Evolutionary conservation across 495 filamentous ascomycete species (phyloP), one percentile per base, ranked within the genome.

Genomic region (Lasiosphaeria ovina): DNA sequence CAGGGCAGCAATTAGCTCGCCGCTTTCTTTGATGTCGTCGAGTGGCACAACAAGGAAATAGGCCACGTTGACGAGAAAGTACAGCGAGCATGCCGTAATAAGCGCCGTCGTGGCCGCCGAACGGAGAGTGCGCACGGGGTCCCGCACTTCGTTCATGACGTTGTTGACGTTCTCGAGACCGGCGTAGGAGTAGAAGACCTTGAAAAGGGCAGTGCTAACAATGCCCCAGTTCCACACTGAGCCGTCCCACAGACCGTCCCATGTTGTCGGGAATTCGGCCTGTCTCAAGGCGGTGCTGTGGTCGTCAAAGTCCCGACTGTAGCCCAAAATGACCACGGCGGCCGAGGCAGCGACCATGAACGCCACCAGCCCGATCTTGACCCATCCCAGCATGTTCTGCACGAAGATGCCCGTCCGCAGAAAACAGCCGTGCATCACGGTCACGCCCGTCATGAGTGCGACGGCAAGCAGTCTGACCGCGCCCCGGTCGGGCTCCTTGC

Each of bases 71-170:
- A 87, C 81, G 9, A 91, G 69, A 35, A 89, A 58, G 62, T 92
- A 91, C 11, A 91, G 73, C 35, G 80, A 67, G 34, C 81, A 83
- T 0, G 83, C 79, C 0, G 87, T 89, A 4, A 82, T 16, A 0
- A 92, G 75, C 4, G 86, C 87, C 0, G 81, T 76, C 0, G 85
- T 76, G 8, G 82, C 82, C n/a, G 87, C 87, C 0, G 82, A 83
- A 51, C 81, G 85, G 11, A 92, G 65, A 0, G 88, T 92, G 4
- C 78, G 74, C 2, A 90, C 79, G 0, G 89, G 89, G 58, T 91
- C 73, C 53, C 85, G 83, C 14, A 91, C 88, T 66, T 92, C 88
- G 57, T 87, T 87, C 40, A 92, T 73, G n/a, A 91, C 88, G 59
- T 91, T 89, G 70, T 89, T 90, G 58, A 86, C 76, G 61, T 91